These are phyloP conservation scores for Tilletia walkeri DNA, from an alignment of 1,284 basidiomycete species.

Conservation along the genomic window DNA sequence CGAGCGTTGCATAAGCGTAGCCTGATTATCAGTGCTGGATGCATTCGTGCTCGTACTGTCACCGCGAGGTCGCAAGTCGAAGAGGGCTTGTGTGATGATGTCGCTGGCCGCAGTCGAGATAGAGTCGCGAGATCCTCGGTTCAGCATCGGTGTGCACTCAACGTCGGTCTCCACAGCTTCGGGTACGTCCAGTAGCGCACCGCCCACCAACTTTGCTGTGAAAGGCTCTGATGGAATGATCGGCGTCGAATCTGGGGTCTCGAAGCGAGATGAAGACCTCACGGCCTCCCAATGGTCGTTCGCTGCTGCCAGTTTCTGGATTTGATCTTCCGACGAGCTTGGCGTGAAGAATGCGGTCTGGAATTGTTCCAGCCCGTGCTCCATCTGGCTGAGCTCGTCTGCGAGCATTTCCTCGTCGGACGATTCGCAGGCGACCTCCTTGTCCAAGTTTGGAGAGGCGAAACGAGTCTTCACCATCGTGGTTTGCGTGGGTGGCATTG, in stretches of 20 bases:
- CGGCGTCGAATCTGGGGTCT: constrained; percentile 7
- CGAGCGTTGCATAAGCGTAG: not conserved
- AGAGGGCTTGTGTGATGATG: not conserved
- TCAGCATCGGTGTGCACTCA: not conserved
- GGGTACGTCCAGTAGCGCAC: not conserved
- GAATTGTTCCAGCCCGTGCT: not conserved
- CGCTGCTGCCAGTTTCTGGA: not conserved
- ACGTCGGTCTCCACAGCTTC: not conserved
- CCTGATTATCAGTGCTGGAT: not conserved
- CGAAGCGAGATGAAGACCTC: not conserved
- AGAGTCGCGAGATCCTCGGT: not conserved
- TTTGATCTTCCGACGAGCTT: too few relatives aligned
- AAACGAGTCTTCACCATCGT: too few relatives aligned
- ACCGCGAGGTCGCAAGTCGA: constrained; percentile 4
- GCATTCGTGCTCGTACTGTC: constrained; percentile 8
- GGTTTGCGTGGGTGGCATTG: too few relatives aligned
- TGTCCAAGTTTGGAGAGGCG: not conserved
- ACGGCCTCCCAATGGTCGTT: not conserved
- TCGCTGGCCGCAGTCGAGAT: not conserved
- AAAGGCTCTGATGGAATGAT: not conserved
- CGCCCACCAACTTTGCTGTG: not conserved
- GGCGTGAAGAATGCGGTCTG: not conserved
- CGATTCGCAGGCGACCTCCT: not conserved
- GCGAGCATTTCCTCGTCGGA: constrained; percentile 11
- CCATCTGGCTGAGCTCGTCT: constrained; percentile 11